phyloP scores from a whole-genome alignment of 2,329 filamentous ascomycete species.

The Verticillium tricorpus region DNA sequence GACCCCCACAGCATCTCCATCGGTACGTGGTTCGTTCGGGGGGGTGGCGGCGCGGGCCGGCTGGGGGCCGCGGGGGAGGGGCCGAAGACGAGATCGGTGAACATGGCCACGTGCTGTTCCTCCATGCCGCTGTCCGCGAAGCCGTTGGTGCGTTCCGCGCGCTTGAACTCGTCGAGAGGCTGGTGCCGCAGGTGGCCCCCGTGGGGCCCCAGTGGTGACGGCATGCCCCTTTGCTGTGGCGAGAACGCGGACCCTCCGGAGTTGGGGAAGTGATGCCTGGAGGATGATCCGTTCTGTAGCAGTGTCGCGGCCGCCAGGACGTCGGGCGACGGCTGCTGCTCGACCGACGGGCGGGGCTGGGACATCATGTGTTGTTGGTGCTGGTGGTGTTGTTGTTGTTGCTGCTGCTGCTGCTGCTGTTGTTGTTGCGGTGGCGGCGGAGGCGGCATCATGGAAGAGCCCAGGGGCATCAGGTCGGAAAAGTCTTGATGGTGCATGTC shows the following conservation, averaged over 20 bases:
- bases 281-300: constrained; percentile 37
- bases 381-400: constrained; percentile 18
- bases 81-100: constrained; percentile 34
- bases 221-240: constrained; percentile 9
- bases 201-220: constrained; percentile 23
- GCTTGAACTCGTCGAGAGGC: constrained; percentile 35
- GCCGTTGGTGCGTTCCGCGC: constrained; percentile 29
- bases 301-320: constrained; percentile 54
- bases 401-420: constrained; percentile 7
- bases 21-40: constrained; percentile 22
- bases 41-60: constrained; percentile 1
- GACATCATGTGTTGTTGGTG: constrained; percentile 10
- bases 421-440: constrained; percentile 25
- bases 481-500: constrained; percentile 19
- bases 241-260: constrained; percentile 7
- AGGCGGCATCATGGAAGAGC: constrained; percentile 29
- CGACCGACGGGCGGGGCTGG: neutral
- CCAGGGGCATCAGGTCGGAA: constrained; percentile 21
- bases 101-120: constrained; percentile 29
- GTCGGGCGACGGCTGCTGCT: constrained; percentile 38
- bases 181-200: constrained; percentile 38
- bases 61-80: constrained; percentile 3
- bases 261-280: constrained; percentile 7
- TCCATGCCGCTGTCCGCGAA: constrained; percentile 14
- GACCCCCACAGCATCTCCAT: constrained; percentile 62